phyloP scores from a whole-genome alignment of 1,139 yeast species.

The Wickerhamiella infanticola region DNA sequence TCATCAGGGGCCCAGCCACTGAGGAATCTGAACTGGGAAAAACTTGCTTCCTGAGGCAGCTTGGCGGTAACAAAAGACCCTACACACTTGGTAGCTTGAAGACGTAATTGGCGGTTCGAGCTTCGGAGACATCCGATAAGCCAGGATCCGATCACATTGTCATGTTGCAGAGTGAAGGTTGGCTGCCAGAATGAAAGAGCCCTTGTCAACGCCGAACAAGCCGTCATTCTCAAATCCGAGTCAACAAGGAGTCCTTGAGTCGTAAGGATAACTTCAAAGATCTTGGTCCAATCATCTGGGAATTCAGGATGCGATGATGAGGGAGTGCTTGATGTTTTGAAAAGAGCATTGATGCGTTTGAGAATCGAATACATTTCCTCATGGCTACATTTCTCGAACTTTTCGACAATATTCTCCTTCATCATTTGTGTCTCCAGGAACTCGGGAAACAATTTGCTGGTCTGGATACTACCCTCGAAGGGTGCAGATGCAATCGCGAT shows the following conservation, averaged over 20 bases:
- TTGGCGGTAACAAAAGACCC: slow-evolving; percentile 14
- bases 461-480: background rate
- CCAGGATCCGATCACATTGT: slow-evolving; percentile 19
- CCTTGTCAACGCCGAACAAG: background rate
- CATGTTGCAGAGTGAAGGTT: slow-evolving; percentile 12
- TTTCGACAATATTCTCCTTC: background rate
- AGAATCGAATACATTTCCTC: background rate
- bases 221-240: background rate
- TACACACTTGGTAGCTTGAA: slow-evolving; percentile 16
- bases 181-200: slow-evolving; percentile 5
- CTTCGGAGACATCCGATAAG: slow-evolving; percentile 17
- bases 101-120: slow-evolving; percentile 17
- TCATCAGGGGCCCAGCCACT: slow-evolving; percentile 28
- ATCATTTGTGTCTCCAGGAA: background rate
- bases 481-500: background rate
- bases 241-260: background rate
- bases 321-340: background rate
- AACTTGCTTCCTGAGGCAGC: slow-evolving; percentile 4
- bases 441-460: background rate
- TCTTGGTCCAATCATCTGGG: background rate
- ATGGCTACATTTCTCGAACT: background rate
- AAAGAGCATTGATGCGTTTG: background rate
- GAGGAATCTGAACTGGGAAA: slow-evolving; percentile 13
- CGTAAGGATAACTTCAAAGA: slow-evolving; percentile 1
- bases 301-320: background rate